phyloP scores from a whole-genome alignment of 495 filamentous ascomycete genomes.

The Neurospora sp. region DNA sequence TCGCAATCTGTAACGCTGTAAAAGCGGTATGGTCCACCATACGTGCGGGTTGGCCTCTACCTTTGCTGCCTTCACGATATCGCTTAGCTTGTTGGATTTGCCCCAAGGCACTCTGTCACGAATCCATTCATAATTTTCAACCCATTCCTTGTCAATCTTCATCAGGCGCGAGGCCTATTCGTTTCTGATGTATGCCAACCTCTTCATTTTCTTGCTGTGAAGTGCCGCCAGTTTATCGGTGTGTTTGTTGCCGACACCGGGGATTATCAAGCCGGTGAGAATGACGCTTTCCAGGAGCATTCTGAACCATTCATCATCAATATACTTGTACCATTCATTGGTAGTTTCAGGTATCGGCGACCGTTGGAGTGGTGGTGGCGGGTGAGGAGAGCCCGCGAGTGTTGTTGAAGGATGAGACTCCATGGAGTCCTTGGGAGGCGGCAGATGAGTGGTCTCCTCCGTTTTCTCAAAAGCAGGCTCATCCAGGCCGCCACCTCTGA shows the following conservation, averaged over 20 bases:
- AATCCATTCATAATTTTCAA: neutral
- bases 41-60: neutral
- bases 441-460: neutral
- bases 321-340: neutral
- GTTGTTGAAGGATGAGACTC: neutral
- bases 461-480: neutral
- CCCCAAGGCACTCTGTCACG: neutral
- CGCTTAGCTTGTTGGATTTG: neutral
- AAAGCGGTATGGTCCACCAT: neutral
- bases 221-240: neutral
- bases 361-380: neutral
- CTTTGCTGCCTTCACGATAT: neutral
- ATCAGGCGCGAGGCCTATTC: neutral
- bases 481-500: too few relatives aligned
- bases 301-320: neutral
- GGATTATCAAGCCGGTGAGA: neutral
- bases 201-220: neutral
- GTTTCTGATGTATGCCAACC: neutral
- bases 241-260: neutral
- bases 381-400: neutral
- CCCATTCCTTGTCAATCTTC: neutral
- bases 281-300: neutral
- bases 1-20: neutral
- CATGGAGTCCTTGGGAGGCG: neutral
- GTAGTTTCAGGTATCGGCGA: neutral